A percentile compares a stretch with the other conserved stretches of the same genome.
Evolutionary conservation across 2,329 filamentous ascomycete genomes (phyloP).

Genomic region (Diaporthe sp.): DNA sequence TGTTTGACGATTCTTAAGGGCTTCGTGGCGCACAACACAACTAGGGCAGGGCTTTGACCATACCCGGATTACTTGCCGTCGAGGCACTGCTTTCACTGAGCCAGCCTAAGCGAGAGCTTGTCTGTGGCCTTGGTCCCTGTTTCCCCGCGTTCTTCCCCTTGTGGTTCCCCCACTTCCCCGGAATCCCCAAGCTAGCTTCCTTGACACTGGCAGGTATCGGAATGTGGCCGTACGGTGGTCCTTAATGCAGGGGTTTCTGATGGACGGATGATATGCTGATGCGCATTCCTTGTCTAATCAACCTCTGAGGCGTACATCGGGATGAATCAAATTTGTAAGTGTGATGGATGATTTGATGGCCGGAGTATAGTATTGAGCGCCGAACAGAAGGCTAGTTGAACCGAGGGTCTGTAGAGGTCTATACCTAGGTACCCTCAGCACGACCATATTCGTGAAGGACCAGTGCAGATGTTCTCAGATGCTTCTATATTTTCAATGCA

Average conservation of each 20-base stretch:
- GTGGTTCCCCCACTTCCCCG: neutral
- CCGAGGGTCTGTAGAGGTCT: too few species aligned
- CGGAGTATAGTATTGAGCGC: too few species aligned
- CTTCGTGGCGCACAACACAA: neutral
- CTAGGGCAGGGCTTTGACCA: neutral
- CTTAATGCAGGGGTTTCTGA: neutral
- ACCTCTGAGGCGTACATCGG: neutral
- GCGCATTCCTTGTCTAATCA: neutral
- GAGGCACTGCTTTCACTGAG: neutral
- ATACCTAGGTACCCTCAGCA: too few species aligned
- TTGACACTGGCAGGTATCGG: neutral
- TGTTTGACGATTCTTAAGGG: neutral
- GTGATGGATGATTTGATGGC: too few species aligned
- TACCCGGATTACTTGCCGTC: neutral
- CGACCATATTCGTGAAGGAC: too few species aligned
- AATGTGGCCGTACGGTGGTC: neutral
- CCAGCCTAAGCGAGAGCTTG: neutral
- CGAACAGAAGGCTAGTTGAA: too few species aligned
- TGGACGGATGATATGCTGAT: neutral
- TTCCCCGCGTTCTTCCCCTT: conserved; percentile 3
- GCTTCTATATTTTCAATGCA: too few species aligned
- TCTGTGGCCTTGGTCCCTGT: neutral
- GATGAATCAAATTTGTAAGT: neutral
- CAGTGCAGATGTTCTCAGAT: too few species aligned
- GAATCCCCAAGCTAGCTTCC: neutral